These are phyloP conservation scores for Mallotus nudiflorus DNA, from an alignment of 345 rosid species.

Conservation along the genomic window DNA sequence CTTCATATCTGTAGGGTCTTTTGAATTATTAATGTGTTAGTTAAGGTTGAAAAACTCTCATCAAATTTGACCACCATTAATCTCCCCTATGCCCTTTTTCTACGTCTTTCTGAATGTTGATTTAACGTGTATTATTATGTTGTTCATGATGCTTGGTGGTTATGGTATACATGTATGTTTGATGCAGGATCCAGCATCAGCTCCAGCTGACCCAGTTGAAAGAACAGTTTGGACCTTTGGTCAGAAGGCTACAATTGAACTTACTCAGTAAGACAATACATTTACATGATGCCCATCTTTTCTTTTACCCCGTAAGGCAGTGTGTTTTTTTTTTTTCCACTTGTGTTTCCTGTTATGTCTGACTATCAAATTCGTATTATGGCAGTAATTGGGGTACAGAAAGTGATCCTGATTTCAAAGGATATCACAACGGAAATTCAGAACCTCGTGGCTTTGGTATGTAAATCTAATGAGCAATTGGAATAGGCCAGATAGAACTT, in stretches of 20 bases:
- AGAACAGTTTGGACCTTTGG: conserved; percentile 87
- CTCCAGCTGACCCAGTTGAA: conserved; percentile 72
- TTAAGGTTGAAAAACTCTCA: not conserved
- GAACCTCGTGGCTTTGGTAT: conserved; percentile 95
- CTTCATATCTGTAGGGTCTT: not conserved
- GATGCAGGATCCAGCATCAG: conserved; percentile 61
- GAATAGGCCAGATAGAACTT: not conserved
- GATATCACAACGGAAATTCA: conserved; percentile 90
- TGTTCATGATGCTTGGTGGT: not conserved
- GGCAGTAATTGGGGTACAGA: conserved; percentile 96
- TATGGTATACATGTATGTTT: conserved; percentile 7
- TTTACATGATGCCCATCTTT: not conserved
- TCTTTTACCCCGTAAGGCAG: not conserved
- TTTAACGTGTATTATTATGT: not conserved
- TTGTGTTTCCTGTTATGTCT: conserved; percentile 10
- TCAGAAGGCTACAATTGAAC: conserved; percentile 76
- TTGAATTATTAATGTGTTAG: not conserved
- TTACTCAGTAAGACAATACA: conserved; percentile 68
- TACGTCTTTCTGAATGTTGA: not conserved
- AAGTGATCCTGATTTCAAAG: conserved; percentile 83
- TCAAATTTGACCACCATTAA: not conserved
- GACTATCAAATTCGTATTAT: conserved; percentile 20
- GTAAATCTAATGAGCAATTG: conserved; percentile 12
- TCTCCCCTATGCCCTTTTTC: not conserved
- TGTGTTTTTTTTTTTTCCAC: not conserved